These are phyloP conservation scores for Castanea mollissima DNA, from an alignment of 306 rosid genomes.

Conservation along the genomic window DNA sequence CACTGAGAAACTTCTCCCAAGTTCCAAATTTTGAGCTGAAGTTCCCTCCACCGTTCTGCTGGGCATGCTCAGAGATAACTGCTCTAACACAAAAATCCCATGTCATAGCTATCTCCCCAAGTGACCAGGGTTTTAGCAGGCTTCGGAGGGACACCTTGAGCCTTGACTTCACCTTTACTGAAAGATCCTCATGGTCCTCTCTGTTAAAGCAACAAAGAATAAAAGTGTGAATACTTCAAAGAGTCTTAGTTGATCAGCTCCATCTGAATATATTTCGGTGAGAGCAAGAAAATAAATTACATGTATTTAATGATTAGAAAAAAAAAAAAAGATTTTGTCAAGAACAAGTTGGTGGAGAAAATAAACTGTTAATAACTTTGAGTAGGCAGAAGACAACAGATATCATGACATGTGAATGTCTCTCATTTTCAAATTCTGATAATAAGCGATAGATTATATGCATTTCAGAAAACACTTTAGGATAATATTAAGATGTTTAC, in stretches of 20 bases:
- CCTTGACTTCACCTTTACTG: slow-evolving; percentile 25
- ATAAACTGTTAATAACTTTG: no score
- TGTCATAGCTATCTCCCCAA: slow-evolving; percentile 32
- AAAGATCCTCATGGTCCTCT: slow-evolving; percentile 13
- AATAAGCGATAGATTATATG: no score
- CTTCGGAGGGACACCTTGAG: slow-evolving; percentile 4
- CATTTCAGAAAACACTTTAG: no score
- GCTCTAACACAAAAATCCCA: slow-evolving; percentile 51
- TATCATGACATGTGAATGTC: no score
- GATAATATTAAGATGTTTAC: no score
- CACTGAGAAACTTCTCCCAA: slow-evolving; percentile 29
- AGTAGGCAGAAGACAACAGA: no score
- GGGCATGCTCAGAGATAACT: slow-evolving; percentile 38
- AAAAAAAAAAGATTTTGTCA: no score
- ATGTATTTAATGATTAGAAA: no score
- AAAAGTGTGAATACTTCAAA: not conserved
- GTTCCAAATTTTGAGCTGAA: slow-evolving; percentile 46
- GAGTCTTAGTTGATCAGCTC: not conserved
- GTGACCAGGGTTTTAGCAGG: slow-evolving; percentile 27
- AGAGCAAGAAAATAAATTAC: no score
- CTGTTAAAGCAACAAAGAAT: slow-evolving; percentile 19
- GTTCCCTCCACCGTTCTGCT: slow-evolving; percentile 47
- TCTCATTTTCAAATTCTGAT: no score
- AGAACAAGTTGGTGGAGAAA: no score
- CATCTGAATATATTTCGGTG: no score